A percentile compares a stretch with the other conserved stretches of the same genome.
Conservation (phyloP, 2,329 filamentous ascomycete species). For the Fusarium graminum region DNA sequence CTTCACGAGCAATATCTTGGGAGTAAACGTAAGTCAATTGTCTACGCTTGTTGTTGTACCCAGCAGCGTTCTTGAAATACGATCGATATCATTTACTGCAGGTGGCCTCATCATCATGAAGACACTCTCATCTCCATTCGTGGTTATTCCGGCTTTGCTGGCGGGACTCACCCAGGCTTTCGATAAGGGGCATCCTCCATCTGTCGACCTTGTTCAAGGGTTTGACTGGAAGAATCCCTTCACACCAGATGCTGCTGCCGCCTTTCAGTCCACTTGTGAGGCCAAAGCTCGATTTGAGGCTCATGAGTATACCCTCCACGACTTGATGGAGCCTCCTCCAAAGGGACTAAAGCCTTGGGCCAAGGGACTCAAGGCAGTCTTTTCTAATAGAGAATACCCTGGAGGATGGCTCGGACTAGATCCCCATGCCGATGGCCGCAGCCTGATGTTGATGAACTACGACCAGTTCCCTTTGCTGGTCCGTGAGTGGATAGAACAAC, state of each 20-base stretch:
- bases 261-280: constrained; percentile 55
- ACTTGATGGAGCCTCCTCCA: constrained; percentile 56
- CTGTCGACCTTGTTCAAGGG: constrained; percentile 54
- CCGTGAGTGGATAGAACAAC: constrained; percentile 62
- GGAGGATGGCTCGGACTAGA: constrained; percentile 67
- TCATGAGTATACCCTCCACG: constrained; percentile 59
- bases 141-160: constrained; percentile 18
- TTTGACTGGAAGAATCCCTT: constrained; percentile 61
- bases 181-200: constrained; percentile 46
- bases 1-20: not conserved
- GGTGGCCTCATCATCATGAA: constrained; percentile 42
- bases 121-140: constrained; percentile 15
- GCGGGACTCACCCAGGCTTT: constrained; percentile 47
- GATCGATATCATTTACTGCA: not conserved
- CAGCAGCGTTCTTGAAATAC: constrained; percentile 1
- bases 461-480: constrained; percentile 58
- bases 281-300: constrained; percentile 54
- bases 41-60: not conserved
- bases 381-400: constrained; percentile 60
- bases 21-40: not conserved
- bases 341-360: constrained; percentile 57
- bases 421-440: constrained; percentile 63
- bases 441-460: constrained; percentile 62
- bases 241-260: constrained; percentile 43
- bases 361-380: constrained; percentile 57